Evolutionary conservation across 2,329 filamentous ascomycete genomes (phyloP), one percentile per base, ranked within the genome.

Genomic region (Pyrenophora graminea): DNA sequence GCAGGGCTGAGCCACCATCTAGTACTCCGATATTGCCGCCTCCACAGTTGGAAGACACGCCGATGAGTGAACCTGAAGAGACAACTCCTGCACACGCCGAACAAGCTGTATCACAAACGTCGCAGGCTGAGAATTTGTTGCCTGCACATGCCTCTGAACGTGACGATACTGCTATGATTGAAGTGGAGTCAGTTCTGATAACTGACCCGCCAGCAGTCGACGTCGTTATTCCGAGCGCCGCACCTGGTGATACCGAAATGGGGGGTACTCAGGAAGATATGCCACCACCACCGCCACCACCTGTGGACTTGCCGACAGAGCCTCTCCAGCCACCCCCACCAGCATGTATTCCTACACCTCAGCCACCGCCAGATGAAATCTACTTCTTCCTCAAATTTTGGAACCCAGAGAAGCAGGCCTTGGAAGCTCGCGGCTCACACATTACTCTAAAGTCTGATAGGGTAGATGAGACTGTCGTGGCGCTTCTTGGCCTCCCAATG

Each of bases 301-400:
- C 58, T 10, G 31, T 53, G 12, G 58, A 62, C 30, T 25, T 61
- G 12, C 53, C 50, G 13, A 39, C 46, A 4, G 66, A 61, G 27
- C 45, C 52, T 21, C 17, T 59, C 23, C 60, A 58, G 10, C 61
- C 56, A 18, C 61, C 65, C 8, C 61, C 57, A 23, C 63, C 63
- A 42, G 51, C 58, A 8, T 56, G 61, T 18, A 34, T 41, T 2
- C 59, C 54, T 10, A 59, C 60, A n/a, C 63, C 67, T 10, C 57
- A 62, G 12, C 57, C 59, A 34, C 59, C 63, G 9, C 57, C 63
- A 37, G 66, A 68, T n/a, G 70, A 75, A 42, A 67, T 75, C 2
- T 75, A 74, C 46, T 70, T 74, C 56, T 75, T 76, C 58, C 48
- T 76, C 15, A 76, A 76, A 46, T 61, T 68, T 25, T 76, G 73